Conservation (phyloP, 306 rosid species). For the Pyrus betulifolia region DNA sequence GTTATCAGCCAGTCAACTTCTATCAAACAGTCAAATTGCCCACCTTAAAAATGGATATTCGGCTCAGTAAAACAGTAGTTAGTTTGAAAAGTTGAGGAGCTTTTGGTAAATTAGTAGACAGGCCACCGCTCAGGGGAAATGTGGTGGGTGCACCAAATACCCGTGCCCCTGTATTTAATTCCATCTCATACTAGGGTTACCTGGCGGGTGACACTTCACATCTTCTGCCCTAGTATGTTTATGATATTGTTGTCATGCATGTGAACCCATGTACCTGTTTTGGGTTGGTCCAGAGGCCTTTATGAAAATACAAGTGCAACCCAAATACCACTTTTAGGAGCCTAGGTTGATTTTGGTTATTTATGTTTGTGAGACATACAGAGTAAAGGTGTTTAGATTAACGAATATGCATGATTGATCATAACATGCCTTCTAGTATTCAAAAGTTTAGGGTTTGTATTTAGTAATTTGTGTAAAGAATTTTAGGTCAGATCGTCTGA, state of each 20-base stretch:
- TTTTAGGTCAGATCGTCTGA: background rate
- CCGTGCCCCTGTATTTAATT: slow-evolving; percentile 62
- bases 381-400: background rate
- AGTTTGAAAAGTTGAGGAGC: slow-evolving; percentile 1
- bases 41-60: background rate
- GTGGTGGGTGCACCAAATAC: slow-evolving; percentile 43
- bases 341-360: background rate
- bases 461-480: background rate
- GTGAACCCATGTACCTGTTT: slow-evolving; percentile 45
- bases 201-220: background rate
- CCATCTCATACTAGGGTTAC: slow-evolving; percentile 26
- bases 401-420: background rate
- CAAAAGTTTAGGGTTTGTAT: background rate
- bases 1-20: slow-evolving; percentile 12
- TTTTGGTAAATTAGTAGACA: background rate
- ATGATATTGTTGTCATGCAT: slow-evolving; percentile 53
- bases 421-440: no score
- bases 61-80: slow-evolving; percentile 12
- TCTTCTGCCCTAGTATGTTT: slow-evolving; percentile 15
- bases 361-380: background rate
- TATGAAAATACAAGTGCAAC: background rate
- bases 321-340: background rate
- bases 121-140: background rate
- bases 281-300: slow-evolving; percentile 11
- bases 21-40: background rate